A percentile compares a stretch with the other conserved stretches of the same genome.
Conservation (phyloP, 306 rosid species). For the Hippophae rhamnoides region DNA sequence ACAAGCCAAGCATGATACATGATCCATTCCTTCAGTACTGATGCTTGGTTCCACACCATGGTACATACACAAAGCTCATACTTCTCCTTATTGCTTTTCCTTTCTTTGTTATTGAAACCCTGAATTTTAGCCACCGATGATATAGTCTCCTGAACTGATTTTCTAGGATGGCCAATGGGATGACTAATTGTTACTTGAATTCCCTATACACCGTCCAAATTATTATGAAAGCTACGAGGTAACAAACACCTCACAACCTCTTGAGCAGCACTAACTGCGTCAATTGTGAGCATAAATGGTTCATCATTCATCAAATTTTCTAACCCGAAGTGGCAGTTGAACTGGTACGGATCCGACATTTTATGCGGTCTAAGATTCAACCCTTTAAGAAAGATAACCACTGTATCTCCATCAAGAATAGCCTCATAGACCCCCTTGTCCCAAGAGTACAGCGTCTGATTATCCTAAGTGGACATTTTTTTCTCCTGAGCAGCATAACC, state of each 20-base stretch:
- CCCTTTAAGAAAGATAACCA: constrained; percentile 72
- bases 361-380: constrained; percentile 71
- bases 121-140: constrained; percentile 59
- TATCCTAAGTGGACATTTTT: constrained; percentile 17
- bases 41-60: constrained; percentile 93
- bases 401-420: constrained; percentile 55
- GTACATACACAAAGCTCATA: constrained; percentile 81
- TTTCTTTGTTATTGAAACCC: constrained; percentile 3
- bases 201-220: constrained; percentile 41
- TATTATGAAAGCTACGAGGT: constrained; percentile 39
- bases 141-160: constrained; percentile 24
- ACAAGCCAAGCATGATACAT: constrained; percentile 93
- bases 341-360: constrained; percentile 58
- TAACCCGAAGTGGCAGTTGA: constrained; percentile 61
- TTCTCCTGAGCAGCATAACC: constrained; percentile 26
- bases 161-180: constrained; percentile 19
- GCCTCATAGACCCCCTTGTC: constrained; percentile 74
- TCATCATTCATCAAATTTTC: constrained; percentile 20
- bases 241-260: constrained; percentile 73
- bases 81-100: constrained; percentile 15
- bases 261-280: constrained; percentile 69
- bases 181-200: constrained; percentile 51
- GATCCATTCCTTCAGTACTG: constrained; percentile 72
- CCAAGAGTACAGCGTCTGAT: constrained; percentile 40
- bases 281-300: constrained; percentile 29